phyloP scores from a whole-genome alignment of 2,329 filamentous ascomycete genomes.

The Diplodia corticola region DNA sequence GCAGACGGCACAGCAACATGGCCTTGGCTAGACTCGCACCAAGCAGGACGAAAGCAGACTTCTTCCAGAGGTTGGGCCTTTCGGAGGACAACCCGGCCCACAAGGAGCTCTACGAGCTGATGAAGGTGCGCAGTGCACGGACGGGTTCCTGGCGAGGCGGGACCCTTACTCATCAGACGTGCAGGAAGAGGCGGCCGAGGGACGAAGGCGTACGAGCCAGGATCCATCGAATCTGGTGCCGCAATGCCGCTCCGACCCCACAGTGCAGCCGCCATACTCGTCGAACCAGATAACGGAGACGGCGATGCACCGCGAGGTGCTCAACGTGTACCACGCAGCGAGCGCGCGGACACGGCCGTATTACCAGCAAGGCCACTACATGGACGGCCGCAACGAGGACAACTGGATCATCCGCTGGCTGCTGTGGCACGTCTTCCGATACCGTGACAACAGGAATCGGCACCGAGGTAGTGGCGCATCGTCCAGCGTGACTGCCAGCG shows the following conservation, averaged over 20 bases:
- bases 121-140: conserved; percentile 42
- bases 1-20: conserved; percentile 11
- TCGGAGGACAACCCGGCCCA: conserved; percentile 40
- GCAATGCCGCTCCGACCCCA: conserved; percentile 37
- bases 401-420: conserved; percentile 56
- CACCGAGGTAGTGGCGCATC: conserved; percentile 23
- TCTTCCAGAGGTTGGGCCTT: conserved; percentile 46
- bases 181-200: conserved; percentile 47
- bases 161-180: conserved; percentile 16
- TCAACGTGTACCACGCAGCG: conserved; percentile 45
- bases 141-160: neutral
- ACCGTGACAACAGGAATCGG: conserved; percentile 42
- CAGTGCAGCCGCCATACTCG: conserved; percentile 43
- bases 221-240: conserved; percentile 42
- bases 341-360: conserved; percentile 41
- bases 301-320: conserved; percentile 47
- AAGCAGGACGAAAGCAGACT: conserved; percentile 35
- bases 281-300: conserved; percentile 52
- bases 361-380: conserved; percentile 46
- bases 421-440: conserved; percentile 55
- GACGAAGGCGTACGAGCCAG: conserved; percentile 44
- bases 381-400: conserved; percentile 44
- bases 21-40: conserved; percentile 22
- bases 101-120: conserved; percentile 43
- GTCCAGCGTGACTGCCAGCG: conserved; percentile 22